phyloP scores from a whole-genome alignment of 176 grass and related monocot genomes.

The Bonia amplexicaulis region DNA sequence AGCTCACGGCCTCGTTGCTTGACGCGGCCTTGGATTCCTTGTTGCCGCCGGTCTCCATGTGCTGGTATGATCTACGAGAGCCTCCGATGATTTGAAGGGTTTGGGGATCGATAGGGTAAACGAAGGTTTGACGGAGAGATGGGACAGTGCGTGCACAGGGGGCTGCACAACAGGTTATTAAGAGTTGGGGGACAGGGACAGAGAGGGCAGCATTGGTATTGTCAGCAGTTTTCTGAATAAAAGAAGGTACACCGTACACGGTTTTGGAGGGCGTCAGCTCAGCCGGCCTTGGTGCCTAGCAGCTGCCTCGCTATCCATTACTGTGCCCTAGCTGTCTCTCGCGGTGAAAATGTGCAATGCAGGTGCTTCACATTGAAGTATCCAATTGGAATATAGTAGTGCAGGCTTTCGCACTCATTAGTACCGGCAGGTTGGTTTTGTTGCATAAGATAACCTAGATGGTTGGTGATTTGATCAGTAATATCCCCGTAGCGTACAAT shows the following conservation, averaged over 20 bases:
- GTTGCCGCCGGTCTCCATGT: slow-evolving; percentile 22
- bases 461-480: background rate
- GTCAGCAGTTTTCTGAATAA: slow-evolving; percentile 25
- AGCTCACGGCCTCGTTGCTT: slow-evolving; percentile 18
- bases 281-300: slow-evolving; percentile 46
- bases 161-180: background rate
- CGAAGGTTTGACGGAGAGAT: slow-evolving; percentile 12
- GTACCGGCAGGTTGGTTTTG: background rate
- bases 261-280: slow-evolving; percentile 4
- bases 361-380: slow-evolving; percentile 35
- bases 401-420: background rate
- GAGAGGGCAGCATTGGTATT: slow-evolving; percentile 27
- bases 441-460: background rate
- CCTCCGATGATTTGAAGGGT: background rate
- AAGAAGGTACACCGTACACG: slow-evolving; percentile 24
- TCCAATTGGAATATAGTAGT: background rate
- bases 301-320: slow-evolving; percentile 43
- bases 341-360: slow-evolving; percentile 13
- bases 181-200: slow-evolving; percentile 20
- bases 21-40: slow-evolving; percentile 25
- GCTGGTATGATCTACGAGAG: background rate
- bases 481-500: background rate
- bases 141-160: background rate
- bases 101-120: slow-evolving; percentile 14
- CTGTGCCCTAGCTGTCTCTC: slow-evolving; percentile 10